Evolutionary conservation across 768 basidiomycete genomes (phyloP), one percentile per base, ranked within the genome.

Genomic region (Pulveroboletus ravenelii): DNA sequence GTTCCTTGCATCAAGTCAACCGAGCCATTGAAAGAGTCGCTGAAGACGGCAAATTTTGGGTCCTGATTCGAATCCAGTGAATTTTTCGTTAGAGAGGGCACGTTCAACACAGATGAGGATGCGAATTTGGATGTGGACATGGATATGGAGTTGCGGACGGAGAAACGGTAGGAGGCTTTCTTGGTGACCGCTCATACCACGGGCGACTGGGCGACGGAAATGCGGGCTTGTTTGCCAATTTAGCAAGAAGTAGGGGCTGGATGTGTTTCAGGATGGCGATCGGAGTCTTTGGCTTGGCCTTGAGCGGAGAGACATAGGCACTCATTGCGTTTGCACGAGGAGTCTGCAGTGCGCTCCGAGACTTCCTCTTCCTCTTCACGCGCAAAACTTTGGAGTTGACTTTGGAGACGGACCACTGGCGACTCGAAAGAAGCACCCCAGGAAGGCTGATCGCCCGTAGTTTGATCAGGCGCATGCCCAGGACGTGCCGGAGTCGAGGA

Each of bases 391-490:
- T 78, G 78, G 1, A 89, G 70, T 40, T 85, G 81, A 37, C 79
- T 74, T 56, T 81, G 81, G 48, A 89, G 74, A 18, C 81, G 78
- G 23, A 82, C 76, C 37, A 90, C 75, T 6, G 91, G 88, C 0
- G 83, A 84, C 62, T 90, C 87, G 52, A 91, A 62, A 4, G 86
- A 84, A 6, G 77, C 72, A n/a, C 78, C 77, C 87, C 87, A 92
- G 13, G 85, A 84, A 2, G 82, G 75, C 10, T 76, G 77, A 29
- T 78, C 75, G 13, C 74, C 74, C 6, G 64, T 55, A 18, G 76
- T 76, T 41, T 59, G 74, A 53, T 76, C 64, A 36, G 72, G 58
- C 6, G 56, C 46, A 49, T 55, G 50, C 39, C 51, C 54, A 39
- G 64, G 60, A 47, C 68, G 68, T 9, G 87, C 84, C 15, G 90